Base-by-base conservation (phyloP, 805 yeast species). In the Candida maesae region DNA sequence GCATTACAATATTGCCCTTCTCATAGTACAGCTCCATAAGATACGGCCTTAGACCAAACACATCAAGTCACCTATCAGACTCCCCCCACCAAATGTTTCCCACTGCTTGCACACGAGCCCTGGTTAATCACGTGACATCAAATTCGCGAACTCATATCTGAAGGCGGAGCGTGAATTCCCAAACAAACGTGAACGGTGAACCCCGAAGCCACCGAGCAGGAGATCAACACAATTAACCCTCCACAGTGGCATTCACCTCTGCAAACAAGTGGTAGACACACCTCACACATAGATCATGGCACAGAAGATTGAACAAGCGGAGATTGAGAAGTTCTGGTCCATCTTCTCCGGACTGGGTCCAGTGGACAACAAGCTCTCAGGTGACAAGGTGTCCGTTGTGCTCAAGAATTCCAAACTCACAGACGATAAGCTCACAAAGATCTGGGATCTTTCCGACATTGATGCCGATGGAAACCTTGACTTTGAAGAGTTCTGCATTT, bases 261-360 rank as follows among this genome's bases (percentile, higher is more conserved):
- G 10, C 24, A 21, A 21, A 21, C 24, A 25, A 21, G 24, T 10
- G 10, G 24, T 7, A 10, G 24, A 21, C 10, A 21, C 10, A 21
- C 24, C 24, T 21, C n/a, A 9, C n/a, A 8, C n/a, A 8, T 25
- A 9, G n/a, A 25, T n/a, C 18, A 56, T 54, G 60, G 42, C 58
- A 18, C 89, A 91, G 19, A 79, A 84, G 47, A 66, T 89, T 46
- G 96, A 88, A 62, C 93, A 89, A 53, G 89, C 95, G 84, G 99
- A 93, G 65, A 89, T 90, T 55, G 84, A 89, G 58, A 91, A 91
- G 67, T 93, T 89, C 71, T 93, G 99, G 99, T 95, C 93, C 64
- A 90, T 93, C 35, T 93, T 93, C 70, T 79, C 83, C 49, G 95
- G 96, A 12, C 76, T 93, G 55, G 77, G 78, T 49, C 99, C 99